phyloP scores from a whole-genome alignment of 176 grass and related monocot species.

The Avena sativa region DNA sequence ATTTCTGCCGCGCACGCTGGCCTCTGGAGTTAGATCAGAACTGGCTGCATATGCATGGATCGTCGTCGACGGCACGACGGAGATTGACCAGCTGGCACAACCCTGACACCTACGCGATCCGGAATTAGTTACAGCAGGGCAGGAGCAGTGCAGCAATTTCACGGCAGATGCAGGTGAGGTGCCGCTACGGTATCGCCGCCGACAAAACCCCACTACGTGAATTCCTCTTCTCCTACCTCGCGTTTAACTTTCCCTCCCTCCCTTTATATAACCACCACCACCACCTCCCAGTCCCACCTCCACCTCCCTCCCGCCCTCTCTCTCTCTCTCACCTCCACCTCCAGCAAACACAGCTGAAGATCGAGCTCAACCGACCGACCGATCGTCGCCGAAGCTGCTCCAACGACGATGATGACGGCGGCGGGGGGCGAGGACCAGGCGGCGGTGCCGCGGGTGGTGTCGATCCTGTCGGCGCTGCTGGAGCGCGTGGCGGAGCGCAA shows the following conservation, averaged over 20 bases:
- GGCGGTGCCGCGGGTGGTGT: slow-evolving; percentile 79
- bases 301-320: background rate
- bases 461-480: slow-evolving; percentile 82
- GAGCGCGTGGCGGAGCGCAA: slow-evolving; percentile 74
- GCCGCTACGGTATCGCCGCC: background rate
- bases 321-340: slow-evolving; percentile 15
- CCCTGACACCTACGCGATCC: background rate
- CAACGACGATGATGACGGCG: slow-evolving; percentile 36
- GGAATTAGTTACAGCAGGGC: background rate
- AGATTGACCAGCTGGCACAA: background rate
- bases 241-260: slow-evolving; percentile 44
- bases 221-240: background rate
- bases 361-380: background rate
- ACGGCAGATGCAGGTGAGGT: background rate
- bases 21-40: too few species aligned
- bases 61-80: slow-evolving; percentile 21
- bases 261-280: slow-evolving; percentile 54
- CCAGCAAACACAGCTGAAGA: background rate
- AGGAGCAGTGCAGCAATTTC: background rate
- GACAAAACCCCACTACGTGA: slow-evolving; percentile 26
- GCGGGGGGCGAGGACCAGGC: slow-evolving; percentile 37
- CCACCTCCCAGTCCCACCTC: slow-evolving; percentile 10
- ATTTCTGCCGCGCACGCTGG: background rate
- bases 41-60: background rate
- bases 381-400: background rate